Percentiles rank a stretch among this genome's conserved stretches.
Conservation (phyloP, 2,329 filamentous ascomycete species). For the Diaporthe helianthi region DNA sequence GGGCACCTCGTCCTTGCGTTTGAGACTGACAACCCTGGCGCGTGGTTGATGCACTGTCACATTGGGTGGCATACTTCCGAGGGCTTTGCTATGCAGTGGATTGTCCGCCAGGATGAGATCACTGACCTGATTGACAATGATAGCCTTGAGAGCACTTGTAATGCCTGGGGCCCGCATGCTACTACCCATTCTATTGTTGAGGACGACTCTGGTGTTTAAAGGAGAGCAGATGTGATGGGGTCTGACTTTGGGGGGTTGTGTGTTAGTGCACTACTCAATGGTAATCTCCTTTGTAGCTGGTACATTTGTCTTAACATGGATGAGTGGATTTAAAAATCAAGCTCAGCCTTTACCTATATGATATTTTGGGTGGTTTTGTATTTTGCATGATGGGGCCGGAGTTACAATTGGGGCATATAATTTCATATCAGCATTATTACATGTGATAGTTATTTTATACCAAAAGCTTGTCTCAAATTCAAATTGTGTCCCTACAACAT, state of each 20-base stretch:
- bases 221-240: background rate
- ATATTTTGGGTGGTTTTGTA: background rate
- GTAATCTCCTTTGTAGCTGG: background rate
- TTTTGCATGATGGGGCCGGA: background rate
- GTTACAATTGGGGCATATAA: background rate
- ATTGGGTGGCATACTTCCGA: constrained; percentile 59
- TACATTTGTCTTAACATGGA: background rate
- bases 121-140: constrained; percentile 36
- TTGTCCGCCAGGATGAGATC: constrained; percentile 47
- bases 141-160: constrained; percentile 42
- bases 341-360: background rate
- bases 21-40: constrained; percentile 58
- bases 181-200: constrained; percentile 37
- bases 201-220: constrained; percentile 46
- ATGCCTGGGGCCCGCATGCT: constrained; percentile 43
- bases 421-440: background rate
- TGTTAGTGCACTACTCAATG: background rate
- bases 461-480: no score
- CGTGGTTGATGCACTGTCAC: constrained; percentile 54
- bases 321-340: background rate
- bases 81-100: constrained; percentile 61
- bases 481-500: background rate
- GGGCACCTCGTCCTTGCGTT: constrained; percentile 59
- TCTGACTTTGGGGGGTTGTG: background rate
- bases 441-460: background rate